Base-by-base conservation (phyloP, 768 basidiomycete species). In the Suillus spraguei region DNA sequence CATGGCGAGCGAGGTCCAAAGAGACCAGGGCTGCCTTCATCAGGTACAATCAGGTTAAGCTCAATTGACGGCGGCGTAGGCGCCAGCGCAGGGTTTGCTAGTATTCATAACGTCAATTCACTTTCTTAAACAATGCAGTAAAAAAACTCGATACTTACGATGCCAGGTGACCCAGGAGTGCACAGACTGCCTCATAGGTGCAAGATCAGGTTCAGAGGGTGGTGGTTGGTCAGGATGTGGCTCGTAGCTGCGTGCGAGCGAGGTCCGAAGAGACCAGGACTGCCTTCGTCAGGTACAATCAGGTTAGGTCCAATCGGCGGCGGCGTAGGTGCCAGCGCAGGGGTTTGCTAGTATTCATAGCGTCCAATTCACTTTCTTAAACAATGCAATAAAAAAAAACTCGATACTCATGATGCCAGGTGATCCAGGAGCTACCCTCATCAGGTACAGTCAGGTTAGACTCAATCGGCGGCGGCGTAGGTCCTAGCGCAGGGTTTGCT, bases 231-330 rank as follows among this genome's bases (percentile, higher is more conserved):
- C 74, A n/a, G 59, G 28, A 28, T 28, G 28, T 28, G 28, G 28
- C 28, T 28, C 28, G 28, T 28, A 28, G 28, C 75, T 75, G 60
- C 81, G 78, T 13, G 88, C 20, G 89, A 86, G 46, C 89, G 81
- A 47, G 92, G 91, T 38, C 92, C 92, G 70, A 94, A 94, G 64
- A 94, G 75, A 36, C 91, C 91, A 49, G 86, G 87, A 62, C 83
- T 87, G 46, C 77, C 76, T 55, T 77, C 78, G 13, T 82, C 83
- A 35, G 89, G 88, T 28, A 89, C 85, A 41, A 87, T 77, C 13
- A 90, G 75, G 20, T 83, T 85, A 22, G 28, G n/a, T n/a, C n/a
- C n/a, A n/a, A n/a, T n/a, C n/a, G n/a, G n/a, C n/a, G n/a, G n/a
- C n/a, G n/a, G n/a, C n/a, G n/a, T n/a, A n/a, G n/a, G n/a, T n/a